Evolutionary conservation across 441 rosid genomes (phyloP).

Genomic region (Erysimum cheiri): DNA sequence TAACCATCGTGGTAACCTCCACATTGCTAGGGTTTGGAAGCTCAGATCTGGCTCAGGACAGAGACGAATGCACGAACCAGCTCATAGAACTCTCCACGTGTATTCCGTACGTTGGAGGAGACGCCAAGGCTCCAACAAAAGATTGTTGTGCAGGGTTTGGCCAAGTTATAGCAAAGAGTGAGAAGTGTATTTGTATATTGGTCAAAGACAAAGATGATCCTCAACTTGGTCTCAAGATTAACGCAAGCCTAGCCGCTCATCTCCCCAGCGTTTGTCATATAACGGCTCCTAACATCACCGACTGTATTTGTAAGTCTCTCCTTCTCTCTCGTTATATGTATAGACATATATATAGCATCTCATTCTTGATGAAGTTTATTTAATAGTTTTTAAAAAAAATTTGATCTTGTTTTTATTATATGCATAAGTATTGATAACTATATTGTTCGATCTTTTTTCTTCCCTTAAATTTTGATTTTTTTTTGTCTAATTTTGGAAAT

Average conservation of each 20-base stretch:
- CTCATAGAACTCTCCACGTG: constrained; percentile 63
- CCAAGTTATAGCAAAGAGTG: constrained; percentile 64
- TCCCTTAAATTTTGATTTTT: background rate
- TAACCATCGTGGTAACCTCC: constrained; percentile 32
- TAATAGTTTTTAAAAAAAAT: background rate
- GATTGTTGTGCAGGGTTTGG: constrained; percentile 83
- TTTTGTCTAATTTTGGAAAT: background rate
- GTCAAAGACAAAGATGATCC: constrained; percentile 80
- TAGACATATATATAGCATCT: background rate
- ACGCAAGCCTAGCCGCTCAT: constrained; percentile 63
- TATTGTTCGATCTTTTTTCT: background rate
- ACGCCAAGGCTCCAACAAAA: constrained; percentile 60
- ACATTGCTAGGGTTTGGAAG: constrained; percentile 43
- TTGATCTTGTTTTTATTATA: background rate
- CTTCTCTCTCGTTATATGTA: background rate
- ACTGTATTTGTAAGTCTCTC: constrained; percentile 61
- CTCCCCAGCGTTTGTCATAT: constrained; percentile 68
- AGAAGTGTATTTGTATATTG: constrained; percentile 72
- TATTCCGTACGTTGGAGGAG: constrained; percentile 73
- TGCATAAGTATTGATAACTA: background rate
- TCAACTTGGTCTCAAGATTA: constrained; percentile 65
- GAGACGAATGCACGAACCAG: constrained; percentile 63
- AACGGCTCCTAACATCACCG: constrained; percentile 54
- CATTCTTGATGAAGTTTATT: constrained; percentile 21
- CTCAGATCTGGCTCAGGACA: constrained; percentile 64